Evolutionary conservation across 2,329 filamentous ascomycete genomes (phyloP).

Genomic region (Pseudogymnoascus sp.): DNA sequence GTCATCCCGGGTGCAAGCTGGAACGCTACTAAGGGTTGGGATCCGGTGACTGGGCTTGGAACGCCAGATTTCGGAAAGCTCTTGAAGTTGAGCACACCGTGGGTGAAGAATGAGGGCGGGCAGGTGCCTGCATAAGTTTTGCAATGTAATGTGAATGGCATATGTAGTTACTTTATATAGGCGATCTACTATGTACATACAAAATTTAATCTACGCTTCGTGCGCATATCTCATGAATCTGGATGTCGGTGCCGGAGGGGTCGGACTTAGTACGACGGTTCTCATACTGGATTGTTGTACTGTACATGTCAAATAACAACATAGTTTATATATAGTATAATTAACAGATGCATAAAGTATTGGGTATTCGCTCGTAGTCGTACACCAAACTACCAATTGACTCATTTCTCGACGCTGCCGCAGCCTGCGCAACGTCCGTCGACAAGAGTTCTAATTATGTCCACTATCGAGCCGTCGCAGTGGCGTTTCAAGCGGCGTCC

Average conservation of each 20-base stretch:
- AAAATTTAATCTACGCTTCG: neutral
- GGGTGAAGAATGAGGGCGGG: constrained; percentile 16
- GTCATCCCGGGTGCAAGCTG: constrained; percentile 29
- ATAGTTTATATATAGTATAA: too few relatives aligned
- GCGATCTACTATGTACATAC: neutral
- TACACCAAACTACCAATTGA: too few relatives aligned
- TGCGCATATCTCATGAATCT: neutral
- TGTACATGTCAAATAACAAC: too few relatives aligned
- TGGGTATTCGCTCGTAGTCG: too few relatives aligned
- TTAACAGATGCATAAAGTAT: too few relatives aligned
- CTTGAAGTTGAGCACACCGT: constrained; percentile 16
- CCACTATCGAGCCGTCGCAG: neutral
- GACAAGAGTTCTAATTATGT: neutral
- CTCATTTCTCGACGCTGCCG: too few relatives aligned
- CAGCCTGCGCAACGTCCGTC: too few relatives aligned
- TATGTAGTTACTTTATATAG: neutral
- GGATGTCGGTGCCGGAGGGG: neutral
- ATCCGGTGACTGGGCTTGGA: constrained; percentile 39
- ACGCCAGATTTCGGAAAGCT: constrained; percentile 24
- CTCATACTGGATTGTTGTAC: too few relatives aligned
- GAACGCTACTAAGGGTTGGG: constrained; percentile 36
- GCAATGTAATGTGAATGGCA: neutral
- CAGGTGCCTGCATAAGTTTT: neutral
- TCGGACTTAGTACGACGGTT: neutral
- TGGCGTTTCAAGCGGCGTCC: neutral